These are phyloP conservation scores for Tephrocybe sp. DNA, from an alignment of 768 basidiomycete species.

Conservation along the genomic window DNA sequence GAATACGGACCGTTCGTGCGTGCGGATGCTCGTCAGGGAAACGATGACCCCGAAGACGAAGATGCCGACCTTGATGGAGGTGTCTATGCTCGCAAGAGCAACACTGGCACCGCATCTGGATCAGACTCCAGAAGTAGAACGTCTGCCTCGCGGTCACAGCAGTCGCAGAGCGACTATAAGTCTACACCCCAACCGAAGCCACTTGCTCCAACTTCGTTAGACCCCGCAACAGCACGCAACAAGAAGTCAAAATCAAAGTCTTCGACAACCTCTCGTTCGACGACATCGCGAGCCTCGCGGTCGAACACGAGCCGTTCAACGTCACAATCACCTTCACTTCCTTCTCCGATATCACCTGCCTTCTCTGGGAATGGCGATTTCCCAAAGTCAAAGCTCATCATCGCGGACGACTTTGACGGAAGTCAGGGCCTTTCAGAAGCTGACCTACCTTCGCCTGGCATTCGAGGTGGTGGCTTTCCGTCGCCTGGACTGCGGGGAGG, in stretches of 20 bases:
- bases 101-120: constrained; percentile 30
- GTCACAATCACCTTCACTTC: constrained; percentile 44
- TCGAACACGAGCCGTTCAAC: constrained; percentile 33
- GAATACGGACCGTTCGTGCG: constrained; percentile 19
- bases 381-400: constrained; percentile 1
- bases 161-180: constrained; percentile 11
- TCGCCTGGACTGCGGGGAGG: constrained; percentile 9
- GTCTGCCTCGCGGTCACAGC: constrained; percentile 39
- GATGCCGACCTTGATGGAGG: constrained; percentile 61
- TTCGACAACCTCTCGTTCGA: constrained; percentile 30
- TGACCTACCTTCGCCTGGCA: constrained; percentile 11
- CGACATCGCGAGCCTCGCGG: constrained; percentile 21
- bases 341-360: constrained; percentile 38
- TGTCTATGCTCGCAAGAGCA: constrained; percentile 43
- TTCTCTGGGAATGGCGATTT: constrained; percentile 19
- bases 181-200: not conserved
- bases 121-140: constrained; percentile 66
- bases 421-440: constrained; percentile 15
- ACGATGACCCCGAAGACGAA: constrained; percentile 41
- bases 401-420: constrained; percentile 16
- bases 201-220: not conserved
- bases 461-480: constrained; percentile 5
- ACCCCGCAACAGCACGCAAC: constrained; percentile 2
- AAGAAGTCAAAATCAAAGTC: constrained; percentile 27
- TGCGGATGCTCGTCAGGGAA: constrained; percentile 11